Conservation (phyloP, 129 eudicot species). For the Apium graveolens region DNA sequence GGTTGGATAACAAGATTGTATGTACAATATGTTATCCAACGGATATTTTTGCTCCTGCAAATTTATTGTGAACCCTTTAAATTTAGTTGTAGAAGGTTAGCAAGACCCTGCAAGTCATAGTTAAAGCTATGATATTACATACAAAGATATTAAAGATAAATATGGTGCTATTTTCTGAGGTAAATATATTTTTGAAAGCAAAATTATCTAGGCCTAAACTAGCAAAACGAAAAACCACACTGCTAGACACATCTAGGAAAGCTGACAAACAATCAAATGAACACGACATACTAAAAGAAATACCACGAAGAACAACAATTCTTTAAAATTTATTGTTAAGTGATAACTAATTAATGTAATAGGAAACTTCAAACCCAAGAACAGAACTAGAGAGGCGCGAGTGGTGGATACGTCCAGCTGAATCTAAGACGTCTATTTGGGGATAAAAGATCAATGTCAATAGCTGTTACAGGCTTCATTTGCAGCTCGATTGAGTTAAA, state of each 20-base stretch:
- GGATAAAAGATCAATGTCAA: slow-evolving; percentile 59
- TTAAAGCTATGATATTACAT: not conserved
- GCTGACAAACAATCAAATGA: slow-evolving; percentile 3
- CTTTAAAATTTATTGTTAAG: slow-evolving; percentile 23
- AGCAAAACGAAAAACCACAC: slow-evolving; percentile 4
- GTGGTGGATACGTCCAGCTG: slow-evolving; percentile 59
- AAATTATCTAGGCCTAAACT: slow-evolving; percentile 4
- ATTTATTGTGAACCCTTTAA: slow-evolving; percentile 6
- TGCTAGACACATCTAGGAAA: slow-evolving; percentile 3
- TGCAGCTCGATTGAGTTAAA: slow-evolving; percentile 18
- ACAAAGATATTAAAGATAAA: slow-evolving; percentile 1
- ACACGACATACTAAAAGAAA: slow-evolving; percentile 40
- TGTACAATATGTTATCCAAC: slow-evolving; percentile 71
- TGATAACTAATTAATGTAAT: slow-evolving; percentile 45
- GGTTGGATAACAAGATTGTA: slow-evolving; percentile 40
- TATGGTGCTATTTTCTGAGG: not conserved
- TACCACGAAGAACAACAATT: slow-evolving; percentile 64
- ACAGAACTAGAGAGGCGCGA: slow-evolving; percentile 36
- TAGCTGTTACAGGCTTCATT: slow-evolving; percentile 43
- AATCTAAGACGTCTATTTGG: slow-evolving; percentile 52
- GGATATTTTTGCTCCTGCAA: slow-evolving; percentile 69
- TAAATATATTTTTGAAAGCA: not conserved
- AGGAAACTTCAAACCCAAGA: slow-evolving; percentile 36
- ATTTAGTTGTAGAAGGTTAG: slow-evolving; percentile 13
- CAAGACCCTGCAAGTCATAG: not conserved